A percentile compares a stretch with the other conserved stretches of the same genome.
These are phyloP conservation scores for Phytophthora foliorum DNA, from an alignment of 352 stramenopile genomes.

Conservation along the genomic window DNA sequence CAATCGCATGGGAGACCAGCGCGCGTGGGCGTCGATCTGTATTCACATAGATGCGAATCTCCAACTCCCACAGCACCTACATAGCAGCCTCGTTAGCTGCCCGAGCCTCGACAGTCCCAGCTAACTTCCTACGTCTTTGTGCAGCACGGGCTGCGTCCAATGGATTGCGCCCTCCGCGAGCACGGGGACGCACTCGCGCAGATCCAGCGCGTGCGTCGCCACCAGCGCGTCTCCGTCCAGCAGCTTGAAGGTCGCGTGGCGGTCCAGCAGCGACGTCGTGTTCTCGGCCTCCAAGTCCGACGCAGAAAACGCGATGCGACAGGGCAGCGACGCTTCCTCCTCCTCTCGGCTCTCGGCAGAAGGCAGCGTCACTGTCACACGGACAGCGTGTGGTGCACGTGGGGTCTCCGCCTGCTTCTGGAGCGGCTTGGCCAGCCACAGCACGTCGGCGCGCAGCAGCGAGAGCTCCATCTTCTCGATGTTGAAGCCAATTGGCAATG, in stretches of 20 bases:
- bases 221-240: conserved; percentile 37
- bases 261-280: conserved; percentile 45
- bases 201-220: conserved; percentile 41
- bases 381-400: conserved; percentile 1
- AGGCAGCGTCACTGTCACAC: conserved; percentile 31
- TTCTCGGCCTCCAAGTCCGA: conserved; percentile 39
- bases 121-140: conserved; percentile 27
- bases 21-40: conserved; percentile 59
- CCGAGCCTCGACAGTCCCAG: neutral
- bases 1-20: conserved; percentile 48
- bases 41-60: conserved; percentile 48
- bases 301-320: conserved; percentile 41
- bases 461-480: conserved; percentile 48
- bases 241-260: conserved; percentile 55
- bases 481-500: conserved; percentile 31
- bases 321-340: conserved; percentile 45
- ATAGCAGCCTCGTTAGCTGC: neutral
- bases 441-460: conserved; percentile 37
- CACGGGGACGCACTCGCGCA: conserved; percentile 64
- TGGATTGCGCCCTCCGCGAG: conserved; percentile 50
- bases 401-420: conserved; percentile 16
- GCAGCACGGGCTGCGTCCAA: conserved; percentile 47
- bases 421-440: conserved; percentile 38
- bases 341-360: neutral
- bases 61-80: conserved; percentile 42